Conservation (phyloP, 441 rosid genomes). For the Viola pubescens region DNA sequence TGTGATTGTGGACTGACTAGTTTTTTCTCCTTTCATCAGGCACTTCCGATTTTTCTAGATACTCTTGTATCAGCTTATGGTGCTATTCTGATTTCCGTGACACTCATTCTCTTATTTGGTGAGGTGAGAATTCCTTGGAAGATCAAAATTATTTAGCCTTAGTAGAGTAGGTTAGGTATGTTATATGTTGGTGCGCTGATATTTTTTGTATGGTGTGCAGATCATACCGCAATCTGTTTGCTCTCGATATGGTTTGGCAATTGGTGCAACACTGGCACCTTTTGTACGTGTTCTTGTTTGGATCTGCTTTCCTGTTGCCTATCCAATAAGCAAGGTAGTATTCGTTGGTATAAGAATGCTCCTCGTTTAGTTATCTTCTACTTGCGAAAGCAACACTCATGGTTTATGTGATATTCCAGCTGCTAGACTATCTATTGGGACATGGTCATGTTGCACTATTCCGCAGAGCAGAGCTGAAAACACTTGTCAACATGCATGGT, state of each 20-base stretch:
- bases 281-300: slow-evolving; percentile 75
- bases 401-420: slow-evolving; percentile 27
- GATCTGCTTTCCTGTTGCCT: slow-evolving; percentile 78
- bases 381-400: not conserved
- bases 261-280: slow-evolving; percentile 82
- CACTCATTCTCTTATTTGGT: slow-evolving; percentile 62
- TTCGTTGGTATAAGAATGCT: not conserved
- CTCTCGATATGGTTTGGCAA: slow-evolving; percentile 80
- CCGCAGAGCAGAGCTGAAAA: slow-evolving; percentile 86
- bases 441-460: slow-evolving; percentile 70
- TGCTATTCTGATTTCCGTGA: slow-evolving; percentile 60
- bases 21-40: slow-evolving; percentile 25
- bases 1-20: not conserved
- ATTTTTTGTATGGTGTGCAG: slow-evolving; percentile 28
- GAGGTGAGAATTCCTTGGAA: slow-evolving; percentile 41
- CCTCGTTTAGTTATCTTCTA: not conserved
- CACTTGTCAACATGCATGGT: slow-evolving; percentile 62
- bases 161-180: not conserved
- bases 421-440: slow-evolving; percentile 73
- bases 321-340: slow-evolving; percentile 88
- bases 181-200: not conserved
- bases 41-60: slow-evolving; percentile 70
- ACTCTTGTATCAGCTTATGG: slow-evolving; percentile 53
- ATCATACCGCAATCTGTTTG: slow-evolving; percentile 89
- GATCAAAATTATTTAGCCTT: not conserved